Evolutionary conservation across 352 stramenopile species (phyloP).

Genomic region (Blastocystis sp.): DNA sequence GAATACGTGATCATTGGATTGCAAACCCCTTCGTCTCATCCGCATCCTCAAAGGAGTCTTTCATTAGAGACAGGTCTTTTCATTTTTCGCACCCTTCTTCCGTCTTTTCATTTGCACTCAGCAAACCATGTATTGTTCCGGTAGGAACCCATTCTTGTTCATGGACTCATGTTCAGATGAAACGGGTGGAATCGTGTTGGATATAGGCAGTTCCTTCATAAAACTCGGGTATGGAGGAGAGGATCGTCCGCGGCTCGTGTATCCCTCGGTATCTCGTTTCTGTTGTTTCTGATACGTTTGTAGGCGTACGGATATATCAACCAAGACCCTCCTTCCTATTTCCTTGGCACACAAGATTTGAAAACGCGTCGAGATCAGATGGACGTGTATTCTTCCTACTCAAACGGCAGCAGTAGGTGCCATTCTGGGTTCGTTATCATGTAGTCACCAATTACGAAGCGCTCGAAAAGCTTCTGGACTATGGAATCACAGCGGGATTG

Average conservation of each 20-base stretch:
- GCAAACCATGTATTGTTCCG: conserved; percentile 40
- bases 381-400: conserved; percentile 16
- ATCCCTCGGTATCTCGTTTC: conserved; percentile 58
- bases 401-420: conserved; percentile 28
- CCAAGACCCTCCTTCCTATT: conserved; percentile 50
- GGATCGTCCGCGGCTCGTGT: conserved; percentile 61
- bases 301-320: conserved; percentile 47
- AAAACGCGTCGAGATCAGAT: conserved; percentile 38
- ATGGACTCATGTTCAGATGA: conserved; percentile 56
- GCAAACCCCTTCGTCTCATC: no score
- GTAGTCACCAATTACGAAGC: conserved; percentile 58
- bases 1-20: no score
- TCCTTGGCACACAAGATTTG: conserved; percentile 46
- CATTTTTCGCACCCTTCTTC: no score
- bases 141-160: neutral
- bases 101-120: no score
- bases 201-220: conserved; percentile 59
- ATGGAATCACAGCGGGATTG: conserved; percentile 58
- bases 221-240: conserved; percentile 62
- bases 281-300: neutral
- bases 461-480: conserved; percentile 59
- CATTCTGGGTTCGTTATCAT: neutral
- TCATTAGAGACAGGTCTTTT: no score
- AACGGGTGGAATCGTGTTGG: conserved; percentile 60
- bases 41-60: no score